Percentiles rank a stretch among this genome's conserved stretches.
Evolutionary conservation across 495 filamentous ascomycete species (phyloP).

Genomic region (Jackrogersella minutella): DNA sequence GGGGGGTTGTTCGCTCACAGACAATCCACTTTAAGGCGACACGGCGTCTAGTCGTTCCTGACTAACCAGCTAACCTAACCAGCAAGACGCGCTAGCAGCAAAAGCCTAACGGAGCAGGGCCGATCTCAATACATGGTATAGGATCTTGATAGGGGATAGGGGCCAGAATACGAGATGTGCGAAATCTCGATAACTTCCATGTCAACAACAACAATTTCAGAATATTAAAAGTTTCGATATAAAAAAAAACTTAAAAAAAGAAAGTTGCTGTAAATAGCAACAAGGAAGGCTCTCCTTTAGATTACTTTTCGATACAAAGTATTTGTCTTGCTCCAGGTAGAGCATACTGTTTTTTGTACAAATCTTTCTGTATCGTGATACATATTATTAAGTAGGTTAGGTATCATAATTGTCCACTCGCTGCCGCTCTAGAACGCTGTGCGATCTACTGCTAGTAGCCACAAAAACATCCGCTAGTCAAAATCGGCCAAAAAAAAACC

Average conservation of each 20-base stretch:
- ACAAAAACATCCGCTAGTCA: not conserved
- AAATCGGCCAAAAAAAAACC: not conserved
- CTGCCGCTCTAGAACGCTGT: constrained; percentile 4
- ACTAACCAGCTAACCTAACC: no score
- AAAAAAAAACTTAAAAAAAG: not conserved
- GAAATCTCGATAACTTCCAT: not conserved
- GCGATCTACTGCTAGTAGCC: constrained; percentile 4
- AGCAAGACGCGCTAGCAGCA: not conserved
- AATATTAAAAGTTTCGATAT: not conserved
- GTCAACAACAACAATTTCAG: not conserved
- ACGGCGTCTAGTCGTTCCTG: not conserved
- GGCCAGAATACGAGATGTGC: no score
- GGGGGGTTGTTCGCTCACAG: no score
- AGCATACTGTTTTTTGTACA: not conserved
- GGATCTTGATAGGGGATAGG: no score
- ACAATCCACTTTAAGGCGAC: no score
- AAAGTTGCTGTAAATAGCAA: not conserved
- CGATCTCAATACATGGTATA: not conserved
- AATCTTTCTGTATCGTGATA: not conserved
- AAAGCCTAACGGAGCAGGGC: not conserved
- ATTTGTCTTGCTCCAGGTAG: not conserved
- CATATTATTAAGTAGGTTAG: constrained; percentile 12
- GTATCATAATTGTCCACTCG: constrained; percentile 16
- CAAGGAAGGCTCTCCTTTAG: not conserved
- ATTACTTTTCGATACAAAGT: constrained; percentile 2